Conservation (phyloP, 2,329 filamentous ascomycete species). For the Monosporascus cannonballus region DNA sequence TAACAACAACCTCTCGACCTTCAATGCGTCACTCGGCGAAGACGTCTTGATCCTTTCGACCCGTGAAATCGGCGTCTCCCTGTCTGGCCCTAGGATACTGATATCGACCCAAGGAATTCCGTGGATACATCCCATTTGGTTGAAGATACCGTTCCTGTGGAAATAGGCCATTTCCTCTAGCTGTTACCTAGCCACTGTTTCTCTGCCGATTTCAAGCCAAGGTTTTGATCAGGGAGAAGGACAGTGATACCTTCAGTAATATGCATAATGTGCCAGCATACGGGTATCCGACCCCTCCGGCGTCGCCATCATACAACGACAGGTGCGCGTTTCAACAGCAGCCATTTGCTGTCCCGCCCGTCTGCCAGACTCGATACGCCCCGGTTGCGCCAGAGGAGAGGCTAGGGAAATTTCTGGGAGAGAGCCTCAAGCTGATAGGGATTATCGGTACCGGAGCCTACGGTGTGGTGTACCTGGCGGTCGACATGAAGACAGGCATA, state of each 20-base stretch:
- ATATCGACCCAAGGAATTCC: conserved; percentile 16
- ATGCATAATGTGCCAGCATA: conserved; percentile 55
- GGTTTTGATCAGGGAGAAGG: conserved; percentile 19
- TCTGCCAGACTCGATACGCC: conserved; percentile 40
- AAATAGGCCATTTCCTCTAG: conserved; percentile 26
- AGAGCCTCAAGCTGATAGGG: conserved; percentile 73
- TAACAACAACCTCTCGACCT: conserved; percentile 9
- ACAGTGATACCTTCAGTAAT: conserved; percentile 33
- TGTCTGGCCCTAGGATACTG: conserved; percentile 18
- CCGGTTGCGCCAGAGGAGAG: conserved; percentile 73
- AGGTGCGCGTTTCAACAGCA: conserved; percentile 37
- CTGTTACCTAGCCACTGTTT: conserved; percentile 21
- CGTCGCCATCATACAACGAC: conserved; percentile 49
- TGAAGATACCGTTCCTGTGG: conserved; percentile 21
- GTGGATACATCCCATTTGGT: conserved; percentile 22
- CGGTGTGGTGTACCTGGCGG: conserved; percentile 87
- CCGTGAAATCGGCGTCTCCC: conserved; percentile 44
- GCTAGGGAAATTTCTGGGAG: conserved; percentile 76
- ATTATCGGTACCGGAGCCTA: conserved; percentile 93
- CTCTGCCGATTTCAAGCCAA: conserved; percentile 14
- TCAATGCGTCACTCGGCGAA: conserved; percentile 14
- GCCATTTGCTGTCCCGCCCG: conserved; percentile 29
- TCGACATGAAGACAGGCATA: conserved; percentile 73
- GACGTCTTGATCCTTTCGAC: conserved; percentile 29
- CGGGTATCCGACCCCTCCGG: conserved; percentile 53